Evolutionary conservation across 2,329 filamentous ascomycete genomes (phyloP), one percentile per base, ranked within the genome.

Genomic region (Xylaria arbuscula): DNA sequence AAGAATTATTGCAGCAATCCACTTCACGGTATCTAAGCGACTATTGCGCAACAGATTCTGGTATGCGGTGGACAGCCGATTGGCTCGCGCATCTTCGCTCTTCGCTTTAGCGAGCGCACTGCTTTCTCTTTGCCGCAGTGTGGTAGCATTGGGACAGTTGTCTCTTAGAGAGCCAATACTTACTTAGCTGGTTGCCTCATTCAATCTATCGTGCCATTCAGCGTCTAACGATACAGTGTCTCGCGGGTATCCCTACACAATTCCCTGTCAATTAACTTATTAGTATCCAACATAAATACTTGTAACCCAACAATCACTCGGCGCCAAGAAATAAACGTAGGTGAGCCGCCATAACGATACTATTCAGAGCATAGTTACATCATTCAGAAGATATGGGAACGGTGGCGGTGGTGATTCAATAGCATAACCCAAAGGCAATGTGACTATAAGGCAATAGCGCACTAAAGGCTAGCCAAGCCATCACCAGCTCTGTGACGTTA

Each of bases 51-150:
- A 63, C 47, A 22, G 47, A 62, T 50, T 66, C 51, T 59, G 34
- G 64, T 54, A 67, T 67, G 59, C 67, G 19, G 55, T 19, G 63
- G 47, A 5, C 54, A 42, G 45, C 64, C 60, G 64, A 67, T 67
- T 64, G 56, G 64, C 55, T 15, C 50, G 42, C 32, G 28, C 15
- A 48, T 45, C 19, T 19, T 51, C 19, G 32, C 38, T 50, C 32
- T n/a, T 45, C 13, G n/a, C 11, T 36, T 59, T 50, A 60, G 66
- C 57, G 53, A 58, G 47, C 38, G 57, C 32, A 38, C 57, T 58
- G 36, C 51, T 65, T 48, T 61, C 57, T 57, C 36, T 19, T 1
- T 48, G 5, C 45, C 17, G 28, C 5, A 5, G 28, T 5, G 57
- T 54, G 62, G 62, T 32, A 15, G n/a, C 40, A 56, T 40, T 8